These are phyloP conservation scores for Phytophthora pistaciae DNA, from an alignment of 352 stramenopile species.

Conservation along the genomic window DNA sequence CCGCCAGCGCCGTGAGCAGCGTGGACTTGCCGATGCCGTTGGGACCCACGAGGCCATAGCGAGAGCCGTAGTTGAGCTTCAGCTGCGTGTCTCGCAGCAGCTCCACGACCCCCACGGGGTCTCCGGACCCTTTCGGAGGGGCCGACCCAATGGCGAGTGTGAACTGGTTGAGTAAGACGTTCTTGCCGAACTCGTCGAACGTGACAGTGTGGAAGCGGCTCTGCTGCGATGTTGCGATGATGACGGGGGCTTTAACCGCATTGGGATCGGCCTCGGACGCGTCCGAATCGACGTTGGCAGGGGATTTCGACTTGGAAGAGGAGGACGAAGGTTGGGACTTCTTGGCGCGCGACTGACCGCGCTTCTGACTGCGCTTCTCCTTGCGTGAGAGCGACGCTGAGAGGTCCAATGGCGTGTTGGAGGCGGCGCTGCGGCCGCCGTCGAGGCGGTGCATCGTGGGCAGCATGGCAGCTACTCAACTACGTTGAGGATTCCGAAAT, in stretches of 20 bases:
- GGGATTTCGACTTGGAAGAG: conserved; percentile 10
- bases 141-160: conserved; percentile 46
- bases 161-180: conserved; percentile 68
- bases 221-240: conserved; percentile 59
- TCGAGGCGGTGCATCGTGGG: conserved; percentile 51
- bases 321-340: conserved; percentile 11
- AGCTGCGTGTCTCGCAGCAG: conserved; percentile 75
- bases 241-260: conserved; percentile 14
- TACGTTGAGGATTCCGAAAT: conserved; percentile 3
- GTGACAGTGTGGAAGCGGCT: conserved; percentile 72
- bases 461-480: conserved; percentile 32
- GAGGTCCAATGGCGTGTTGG: conserved; percentile 39
- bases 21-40: conserved; percentile 93
- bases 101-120: conserved; percentile 44
- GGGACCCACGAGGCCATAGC: conserved; percentile 90
- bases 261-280: conserved; percentile 3
- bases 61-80: conserved; percentile 75
- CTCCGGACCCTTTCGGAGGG: conserved; percentile 9
- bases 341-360: conserved; percentile 22
- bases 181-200: conserved; percentile 69
- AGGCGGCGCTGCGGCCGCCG: conserved; percentile 20
- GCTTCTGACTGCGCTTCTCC: conserved; percentile 54
- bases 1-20: conserved; percentile 92
- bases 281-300: conserved; percentile 4
- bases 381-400: conserved; percentile 51